These are phyloP conservation scores for Globisporangium irregulare DNA, from an alignment of 352 stramenopile species.

Conservation along the genomic window DNA sequence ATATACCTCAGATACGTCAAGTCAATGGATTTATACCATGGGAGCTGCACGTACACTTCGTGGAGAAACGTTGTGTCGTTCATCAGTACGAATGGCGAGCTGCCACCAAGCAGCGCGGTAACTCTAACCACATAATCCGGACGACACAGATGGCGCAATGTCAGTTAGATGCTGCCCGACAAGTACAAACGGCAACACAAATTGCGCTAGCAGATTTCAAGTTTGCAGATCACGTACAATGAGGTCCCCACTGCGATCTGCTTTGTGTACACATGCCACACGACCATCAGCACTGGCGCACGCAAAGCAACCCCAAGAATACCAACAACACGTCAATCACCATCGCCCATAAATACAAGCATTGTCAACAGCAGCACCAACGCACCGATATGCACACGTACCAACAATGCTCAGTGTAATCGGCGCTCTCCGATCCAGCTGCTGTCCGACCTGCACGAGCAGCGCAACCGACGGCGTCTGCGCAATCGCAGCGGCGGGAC, in stretches of 20 bases:
- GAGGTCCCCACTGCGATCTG: constrained; percentile 11
- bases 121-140: not conserved
- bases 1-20: not conserved
- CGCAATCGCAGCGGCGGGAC: not conserved
- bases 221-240: constrained; percentile 2
- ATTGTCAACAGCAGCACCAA: not conserved
- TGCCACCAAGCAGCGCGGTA: not conserved
- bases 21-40: not conserved
- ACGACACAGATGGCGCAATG: not conserved
- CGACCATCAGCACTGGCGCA: constrained; percentile 10
- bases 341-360: not conserved
- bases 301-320: not conserved
- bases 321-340: not conserved
- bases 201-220: too few relatives aligned
- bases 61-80: constrained; percentile 14
- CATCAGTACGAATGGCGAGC: constrained; percentile 3
- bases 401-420: constrained; percentile 14
- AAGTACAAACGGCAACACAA: not conserved
- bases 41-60: constrained; percentile 12
- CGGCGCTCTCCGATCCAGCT: constrained; percentile 15
- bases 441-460: constrained; percentile 14
- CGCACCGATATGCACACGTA: not conserved
- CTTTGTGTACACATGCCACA: constrained; percentile 15
- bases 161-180: not conserved
- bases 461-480: constrained; percentile 12